Base-by-base conservation (phyloP, 176 grass and related monocot genomes). In the Themeda triandra region DNA sequence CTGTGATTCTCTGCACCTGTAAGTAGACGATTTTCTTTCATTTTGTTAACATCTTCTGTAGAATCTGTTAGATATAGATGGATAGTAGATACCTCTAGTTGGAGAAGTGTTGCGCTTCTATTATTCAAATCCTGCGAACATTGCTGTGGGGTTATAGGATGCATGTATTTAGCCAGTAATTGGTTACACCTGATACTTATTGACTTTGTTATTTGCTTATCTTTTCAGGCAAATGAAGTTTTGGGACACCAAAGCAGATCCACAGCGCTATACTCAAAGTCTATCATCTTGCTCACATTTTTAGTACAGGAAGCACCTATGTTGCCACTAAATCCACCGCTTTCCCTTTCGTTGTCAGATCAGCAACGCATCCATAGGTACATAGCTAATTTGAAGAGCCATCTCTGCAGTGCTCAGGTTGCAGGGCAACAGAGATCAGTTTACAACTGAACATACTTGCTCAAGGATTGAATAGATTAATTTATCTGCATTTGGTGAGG, bases 221-320 rank as follows among this genome's bases (percentile, higher is more conserved):
- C 5, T 25, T 83, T 86, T 69, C 83, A 95, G 93, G 83, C 90
- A 6, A 82, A 92, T 31, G 93, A 95, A 81, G 66, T 95, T 74
- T 78, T 90, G 82, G 90, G 87, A 8, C 77, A 88, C 17, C 72
- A 78, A 75, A 95, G 53, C 51, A 81, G 40, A 81, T 91, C 93
- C 4, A 59, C 64, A 7, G 48, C 27, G 3, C 88, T 89, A 58
- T 95, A 92, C 72, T 92, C 85, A 64, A 95, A 92, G 86, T 83
- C 93, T 74, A 95, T 95, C 58, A 92, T 85, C 32, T 86, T 92
- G 37, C 82, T 92, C 74, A 88, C 85, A 46, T 95, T 95, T 84
- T 77, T 95, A 85, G 68, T 70, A 59, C 82, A 90, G 21, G 90
- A 92, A 88, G 93, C 93, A 33, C 53, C 77, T 67, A 40, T 68